Conservation (phyloP, 176 grass and related monocot species). For the Avena atlantica region DNA sequence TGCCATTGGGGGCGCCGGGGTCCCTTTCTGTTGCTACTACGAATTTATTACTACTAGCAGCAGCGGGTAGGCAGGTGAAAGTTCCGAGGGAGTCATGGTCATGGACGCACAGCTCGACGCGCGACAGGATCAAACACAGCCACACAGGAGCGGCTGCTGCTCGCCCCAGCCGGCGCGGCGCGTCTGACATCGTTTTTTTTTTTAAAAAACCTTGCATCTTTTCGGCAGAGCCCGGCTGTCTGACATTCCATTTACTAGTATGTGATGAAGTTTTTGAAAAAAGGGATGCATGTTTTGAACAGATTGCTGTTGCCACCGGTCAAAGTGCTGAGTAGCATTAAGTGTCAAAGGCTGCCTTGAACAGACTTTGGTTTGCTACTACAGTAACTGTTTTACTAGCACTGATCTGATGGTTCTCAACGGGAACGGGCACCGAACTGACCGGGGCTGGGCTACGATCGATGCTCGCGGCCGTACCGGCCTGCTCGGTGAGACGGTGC, state of each 20-base stretch:
- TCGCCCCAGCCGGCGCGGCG: neutral
- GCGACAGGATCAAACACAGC: neutral
- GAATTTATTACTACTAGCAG: slow-evolving; percentile 18
- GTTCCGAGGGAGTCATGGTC: slow-evolving; percentile 42
- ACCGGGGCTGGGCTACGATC: neutral
- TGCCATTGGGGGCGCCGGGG: neutral
- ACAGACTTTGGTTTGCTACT: no score
- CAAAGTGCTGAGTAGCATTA: neutral
- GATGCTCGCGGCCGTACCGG: neutral
- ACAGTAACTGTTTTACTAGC: no score
- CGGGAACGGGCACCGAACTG: neutral
- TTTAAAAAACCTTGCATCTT: neutral
- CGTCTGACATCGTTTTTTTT: neutral
- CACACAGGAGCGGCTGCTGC: neutral
- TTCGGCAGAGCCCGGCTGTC: neutral
- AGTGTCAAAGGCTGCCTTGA: no score
- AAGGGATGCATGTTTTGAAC: neutral
- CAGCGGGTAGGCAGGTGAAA: slow-evolving; percentile 30
- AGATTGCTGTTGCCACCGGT: neutral
- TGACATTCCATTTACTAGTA: slow-evolving; percentile 7
- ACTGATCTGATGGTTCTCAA: slow-evolving; percentile 16
- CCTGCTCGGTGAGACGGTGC: neutral
- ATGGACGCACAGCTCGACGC: slow-evolving; percentile 42
- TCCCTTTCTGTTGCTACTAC: slow-evolving; percentile 9
- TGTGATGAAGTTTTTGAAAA: neutral